Evolutionary conservation across 176 grass and related monocot genomes (phyloP).

Genomic region (Oryza longistaminata): DNA sequence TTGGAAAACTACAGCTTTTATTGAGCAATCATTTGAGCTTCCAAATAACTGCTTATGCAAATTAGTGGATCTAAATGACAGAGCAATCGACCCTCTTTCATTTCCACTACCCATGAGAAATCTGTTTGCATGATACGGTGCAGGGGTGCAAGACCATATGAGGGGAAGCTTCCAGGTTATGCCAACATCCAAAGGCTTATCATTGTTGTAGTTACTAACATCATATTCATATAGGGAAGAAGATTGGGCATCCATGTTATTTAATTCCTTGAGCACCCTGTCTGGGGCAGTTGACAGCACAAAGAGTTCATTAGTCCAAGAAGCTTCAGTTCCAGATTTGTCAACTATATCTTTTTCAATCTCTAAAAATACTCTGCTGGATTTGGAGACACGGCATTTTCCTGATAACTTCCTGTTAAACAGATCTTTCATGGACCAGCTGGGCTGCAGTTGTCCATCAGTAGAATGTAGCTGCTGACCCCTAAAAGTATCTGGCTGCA

Average conservation of each 20-base stretch:
- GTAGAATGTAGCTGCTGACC: constrained; percentile 37
- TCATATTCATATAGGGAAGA: constrained; percentile 73
- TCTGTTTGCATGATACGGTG: constrained; percentile 72
- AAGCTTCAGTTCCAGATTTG: constrained; percentile 43
- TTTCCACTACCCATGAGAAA: constrained; percentile 99
- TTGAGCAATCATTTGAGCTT: constrained; percentile 58
- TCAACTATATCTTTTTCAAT: constrained; percentile 60
- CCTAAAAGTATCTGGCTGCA: constrained; percentile 47
- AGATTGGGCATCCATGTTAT: constrained; percentile 39
- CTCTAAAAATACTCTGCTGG: constrained; percentile 82
- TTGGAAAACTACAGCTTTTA: constrained; percentile 78
- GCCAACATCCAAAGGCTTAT: constrained; percentile 76
- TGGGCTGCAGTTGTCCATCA: constrained; percentile 58
- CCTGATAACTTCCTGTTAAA: constrained; percentile 75
- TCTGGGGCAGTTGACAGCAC: constrained; percentile 56
- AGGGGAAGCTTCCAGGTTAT: constrained; percentile 84
- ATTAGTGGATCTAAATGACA: constrained; percentile 72
- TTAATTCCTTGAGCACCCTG: constrained; percentile 57
- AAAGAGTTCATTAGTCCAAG: constrained; percentile 61
- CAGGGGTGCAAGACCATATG: constrained; percentile 57
- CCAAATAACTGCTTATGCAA: constrained; percentile 47
- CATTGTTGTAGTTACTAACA: constrained; percentile 58
- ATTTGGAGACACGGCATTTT: constrained; percentile 72
- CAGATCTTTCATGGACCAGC: constrained; percentile 81
- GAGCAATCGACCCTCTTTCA: constrained; percentile 94